Percentiles rank a stretch among this genome's conserved stretches.
phyloP scores from a whole-genome alignment of 345 rosid genomes.

The Euphorbia tirucalli region DNA sequence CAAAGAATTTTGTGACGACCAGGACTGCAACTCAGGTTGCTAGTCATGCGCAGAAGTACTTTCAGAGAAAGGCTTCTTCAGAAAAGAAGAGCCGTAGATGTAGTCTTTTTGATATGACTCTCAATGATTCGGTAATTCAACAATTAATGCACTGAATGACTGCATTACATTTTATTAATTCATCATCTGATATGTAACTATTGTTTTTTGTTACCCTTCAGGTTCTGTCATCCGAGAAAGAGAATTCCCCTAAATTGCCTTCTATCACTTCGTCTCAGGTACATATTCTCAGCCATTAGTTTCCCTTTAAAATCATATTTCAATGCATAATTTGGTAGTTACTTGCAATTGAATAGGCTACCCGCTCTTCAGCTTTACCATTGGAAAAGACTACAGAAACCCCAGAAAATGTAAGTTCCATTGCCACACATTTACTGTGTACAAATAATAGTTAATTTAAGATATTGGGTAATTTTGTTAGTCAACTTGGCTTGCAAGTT shows the following conservation, averaged over 20 bases:
- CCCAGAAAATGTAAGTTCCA: constrained; percentile 10
- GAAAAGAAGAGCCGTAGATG: constrained; percentile 52
- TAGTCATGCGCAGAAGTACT: constrained; percentile 75
- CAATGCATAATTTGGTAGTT: background rate
- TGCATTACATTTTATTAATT: too few species aligned
- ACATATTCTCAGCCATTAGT: background rate
- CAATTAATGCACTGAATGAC: too few species aligned
- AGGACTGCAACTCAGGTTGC: constrained; percentile 71
- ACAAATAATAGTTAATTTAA: too few species aligned
- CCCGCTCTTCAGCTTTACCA: constrained; percentile 5
- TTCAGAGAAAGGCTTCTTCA: constrained; percentile 33
- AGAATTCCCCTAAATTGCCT: background rate
- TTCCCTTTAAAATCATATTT: background rate
- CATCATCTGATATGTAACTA: background rate
- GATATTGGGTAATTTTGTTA: too few species aligned
- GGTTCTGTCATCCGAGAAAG: constrained; percentile 15
- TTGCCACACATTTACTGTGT: background rate
- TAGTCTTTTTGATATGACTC: constrained; percentile 55
- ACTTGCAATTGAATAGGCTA: background rate
- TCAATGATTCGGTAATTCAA: constrained; percentile 21
- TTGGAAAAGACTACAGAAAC: constrained; percentile 5
- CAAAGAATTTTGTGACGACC: constrained; percentile 46
- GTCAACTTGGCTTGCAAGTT: too few species aligned
- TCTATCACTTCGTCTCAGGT: constrained; percentile 11
- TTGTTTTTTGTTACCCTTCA: background rate